Evolutionary conservation across 257 asterid species (phyloP).

Genomic region (Dorcoceras hygrometricum): DNA sequence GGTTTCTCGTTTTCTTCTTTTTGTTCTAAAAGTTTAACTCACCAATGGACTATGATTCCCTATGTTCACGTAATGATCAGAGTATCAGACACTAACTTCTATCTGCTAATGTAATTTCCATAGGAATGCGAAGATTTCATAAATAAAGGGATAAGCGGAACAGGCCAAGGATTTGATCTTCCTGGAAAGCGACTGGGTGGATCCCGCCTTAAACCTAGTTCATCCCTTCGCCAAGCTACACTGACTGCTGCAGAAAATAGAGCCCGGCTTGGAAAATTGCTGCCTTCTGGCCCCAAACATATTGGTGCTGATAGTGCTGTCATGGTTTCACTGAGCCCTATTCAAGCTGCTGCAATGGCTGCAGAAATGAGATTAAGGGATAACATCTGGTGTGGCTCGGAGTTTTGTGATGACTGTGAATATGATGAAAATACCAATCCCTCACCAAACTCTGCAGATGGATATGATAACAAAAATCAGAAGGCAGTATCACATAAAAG

Average conservation of each 20-base stretch:
- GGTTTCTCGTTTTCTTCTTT: neutral
- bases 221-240: constrained; percentile 61
- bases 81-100: neutral
- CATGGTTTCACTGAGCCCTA: constrained; percentile 72
- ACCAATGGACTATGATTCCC: neutral
- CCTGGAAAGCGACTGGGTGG: constrained; percentile 93
- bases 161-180: constrained; percentile 85
- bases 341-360: constrained; percentile 99
- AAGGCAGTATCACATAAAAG: constrained; percentile 52
- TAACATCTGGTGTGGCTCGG: constrained; percentile 92
- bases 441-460: constrained; percentile 31
- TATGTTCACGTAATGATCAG: no score
- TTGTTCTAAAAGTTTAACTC: neutral
- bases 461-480: constrained; percentile 24
- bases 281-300: constrained; percentile 80
- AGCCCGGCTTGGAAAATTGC: constrained; percentile 55
- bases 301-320: constrained; percentile 81
- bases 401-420: constrained; percentile 48
- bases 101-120: constrained; percentile 8
- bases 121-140: constrained; percentile 91
- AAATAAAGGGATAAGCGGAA: constrained; percentile 66
- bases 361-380: constrained; percentile 92
- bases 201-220: constrained; percentile 42
- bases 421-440: constrained; percentile 50
- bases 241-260: constrained; percentile 87